These are phyloP conservation scores for Cocos nucifera DNA, from an alignment of 176 grass and related monocot genomes.

Conservation along the genomic window DNA sequence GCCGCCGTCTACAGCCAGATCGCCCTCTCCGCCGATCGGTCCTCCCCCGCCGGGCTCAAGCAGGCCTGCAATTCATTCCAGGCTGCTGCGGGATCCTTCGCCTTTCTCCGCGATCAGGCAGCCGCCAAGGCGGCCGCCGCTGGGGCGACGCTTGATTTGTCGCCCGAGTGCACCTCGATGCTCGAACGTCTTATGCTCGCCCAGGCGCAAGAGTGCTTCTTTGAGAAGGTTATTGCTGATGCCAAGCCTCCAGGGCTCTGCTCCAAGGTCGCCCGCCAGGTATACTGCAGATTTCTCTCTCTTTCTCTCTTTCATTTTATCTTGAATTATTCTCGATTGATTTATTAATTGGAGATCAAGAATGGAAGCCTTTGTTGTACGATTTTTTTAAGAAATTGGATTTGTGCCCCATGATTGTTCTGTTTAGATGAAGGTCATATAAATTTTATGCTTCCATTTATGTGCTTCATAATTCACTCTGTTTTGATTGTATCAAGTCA, in stretches of 20 bases:
- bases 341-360: no score
- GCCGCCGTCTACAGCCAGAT: conserved; percentile 86
- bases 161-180: conserved; percentile 77
- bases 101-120: conserved; percentile 60
- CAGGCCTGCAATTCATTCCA: conserved; percentile 81
- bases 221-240: conserved; percentile 90
- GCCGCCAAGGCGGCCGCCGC: conserved; percentile 65
- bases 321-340: no score
- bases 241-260: conserved; percentile 75
- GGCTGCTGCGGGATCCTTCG: conserved; percentile 67
- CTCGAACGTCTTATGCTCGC: conserved; percentile 97
- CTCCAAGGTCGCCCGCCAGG: conserved; percentile 95
- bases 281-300: background rate
- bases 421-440: no score
- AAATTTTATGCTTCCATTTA: no score
- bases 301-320: no score
- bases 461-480: no score
- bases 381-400: no score
- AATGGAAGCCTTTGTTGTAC: no score
- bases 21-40: conserved; percentile 68
- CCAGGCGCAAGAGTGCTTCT: conserved; percentile 98
- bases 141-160: conserved; percentile 64
- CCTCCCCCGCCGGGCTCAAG: conserved; percentile 61
- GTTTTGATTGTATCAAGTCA: no score
- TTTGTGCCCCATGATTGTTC: no score